phyloP scores from a whole-genome alignment of 257 asterid genomes.

The Solanum ahanhuiri region DNA sequence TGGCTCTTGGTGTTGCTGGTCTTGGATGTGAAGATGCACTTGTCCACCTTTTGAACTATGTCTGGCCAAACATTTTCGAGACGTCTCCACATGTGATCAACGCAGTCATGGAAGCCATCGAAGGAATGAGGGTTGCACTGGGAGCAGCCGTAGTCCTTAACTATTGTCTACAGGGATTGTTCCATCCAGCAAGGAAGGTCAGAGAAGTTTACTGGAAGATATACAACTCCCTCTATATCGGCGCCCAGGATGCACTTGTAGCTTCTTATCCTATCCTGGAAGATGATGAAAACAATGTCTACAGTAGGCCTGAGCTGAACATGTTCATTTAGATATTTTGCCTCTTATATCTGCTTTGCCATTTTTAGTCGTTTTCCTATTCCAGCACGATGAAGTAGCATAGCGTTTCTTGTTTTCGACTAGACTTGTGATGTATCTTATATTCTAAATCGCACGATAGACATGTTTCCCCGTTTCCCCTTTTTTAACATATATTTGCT shows the following conservation, averaged over 20 bases:
- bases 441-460: not conserved
- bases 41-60: constrained; percentile 66
- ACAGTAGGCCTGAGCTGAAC: constrained; percentile 58
- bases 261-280: constrained; percentile 79
- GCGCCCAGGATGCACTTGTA: constrained; percentile 80
- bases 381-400: not conserved
- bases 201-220: constrained; percentile 94
- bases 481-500: not conserved
- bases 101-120: constrained; percentile 90
- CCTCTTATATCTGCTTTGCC: not conserved
- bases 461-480: not conserved
- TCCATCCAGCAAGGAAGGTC: constrained; percentile 91
- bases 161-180: constrained; percentile 81
- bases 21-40: constrained; percentile 89
- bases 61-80: constrained; percentile 89
- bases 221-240: constrained; percentile 71
- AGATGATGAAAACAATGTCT: constrained; percentile 53
- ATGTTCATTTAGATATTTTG: constrained; percentile 45
- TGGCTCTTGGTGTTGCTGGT: constrained; percentile 90
- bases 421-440: not conserved
- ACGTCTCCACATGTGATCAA: constrained; percentile 86
- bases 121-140: constrained; percentile 84
- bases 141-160: constrained; percentile 74
- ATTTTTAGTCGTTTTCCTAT: not conserved
- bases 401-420: not conserved